These are phyloP conservation scores for Candida railenensis DNA, from an alignment of 805 yeast species.

Conservation along the genomic window DNA sequence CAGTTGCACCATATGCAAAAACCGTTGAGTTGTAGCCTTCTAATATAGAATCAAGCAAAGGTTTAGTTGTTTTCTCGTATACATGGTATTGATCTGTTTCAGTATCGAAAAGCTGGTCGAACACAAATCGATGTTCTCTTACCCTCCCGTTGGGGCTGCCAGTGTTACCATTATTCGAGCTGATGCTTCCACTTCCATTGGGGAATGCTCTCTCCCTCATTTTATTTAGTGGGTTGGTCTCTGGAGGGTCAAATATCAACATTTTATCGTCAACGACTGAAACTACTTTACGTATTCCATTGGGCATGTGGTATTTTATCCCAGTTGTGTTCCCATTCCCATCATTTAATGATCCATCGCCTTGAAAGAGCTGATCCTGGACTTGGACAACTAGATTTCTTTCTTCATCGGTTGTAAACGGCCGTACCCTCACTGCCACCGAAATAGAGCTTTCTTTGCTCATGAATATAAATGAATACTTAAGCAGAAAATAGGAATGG, in stretches of 20 bases:
- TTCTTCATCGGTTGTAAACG: conserved; percentile 66
- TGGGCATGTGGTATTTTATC: conserved; percentile 22
- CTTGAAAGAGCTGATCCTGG: conserved; percentile 42
- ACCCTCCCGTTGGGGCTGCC: conserved; percentile 30
- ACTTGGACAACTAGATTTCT: conserved; percentile 42
- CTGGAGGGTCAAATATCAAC: conserved; percentile 86
- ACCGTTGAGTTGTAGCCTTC: conserved; percentile 90
- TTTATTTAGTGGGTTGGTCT: conserved; percentile 55
- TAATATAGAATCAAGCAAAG: conserved; percentile 68
- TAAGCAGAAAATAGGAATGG: too few species aligned
- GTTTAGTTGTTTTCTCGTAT: conserved; percentile 63
- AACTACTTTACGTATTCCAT: conserved; percentile 65
- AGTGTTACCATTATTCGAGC: neutral
- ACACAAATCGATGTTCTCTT: conserved; percentile 76
- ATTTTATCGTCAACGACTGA: conserved; percentile 81
- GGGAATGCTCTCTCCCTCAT: conserved; percentile 48
- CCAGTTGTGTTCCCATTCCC: neutral
- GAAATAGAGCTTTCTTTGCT: conserved; percentile 58
- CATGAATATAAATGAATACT: conserved; percentile 2
- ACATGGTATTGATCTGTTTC: conserved; percentile 65
- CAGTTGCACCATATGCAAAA: conserved; percentile 96
- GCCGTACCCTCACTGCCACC: conserved; percentile 81
- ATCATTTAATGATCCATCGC: conserved; percentile 37
- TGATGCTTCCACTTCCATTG: conserved; percentile 12
- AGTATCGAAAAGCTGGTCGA: conserved; percentile 76